Conservation (phyloP, 2,329 filamentous ascomycete species). For the Colletotrichum simmondsii region DNA sequence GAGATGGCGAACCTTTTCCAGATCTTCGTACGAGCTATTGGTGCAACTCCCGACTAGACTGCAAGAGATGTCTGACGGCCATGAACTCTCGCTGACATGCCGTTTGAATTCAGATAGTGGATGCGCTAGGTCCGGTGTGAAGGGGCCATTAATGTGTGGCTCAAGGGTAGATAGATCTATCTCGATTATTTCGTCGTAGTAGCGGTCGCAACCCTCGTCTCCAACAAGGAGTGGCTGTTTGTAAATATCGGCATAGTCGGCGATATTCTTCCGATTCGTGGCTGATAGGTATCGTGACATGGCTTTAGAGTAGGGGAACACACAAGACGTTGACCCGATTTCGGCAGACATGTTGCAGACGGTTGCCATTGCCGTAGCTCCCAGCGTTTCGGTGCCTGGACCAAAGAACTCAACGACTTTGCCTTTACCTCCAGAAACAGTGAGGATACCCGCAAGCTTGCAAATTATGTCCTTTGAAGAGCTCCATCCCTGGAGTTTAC, state of each 20-base stretch:
- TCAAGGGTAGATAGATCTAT: conserved; percentile 47
- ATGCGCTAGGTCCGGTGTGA: conserved; percentile 46
- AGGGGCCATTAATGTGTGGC: conserved; percentile 48
- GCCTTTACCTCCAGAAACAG: conserved; percentile 47
- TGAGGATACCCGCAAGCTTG: conserved; percentile 47
- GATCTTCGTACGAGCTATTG: conserved; percentile 49
- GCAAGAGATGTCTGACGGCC: conserved; percentile 43
- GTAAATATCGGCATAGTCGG: conserved; percentile 36
- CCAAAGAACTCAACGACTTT: conserved; percentile 50
- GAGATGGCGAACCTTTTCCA: conserved; percentile 43
- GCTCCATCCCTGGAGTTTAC: conserved; percentile 44
- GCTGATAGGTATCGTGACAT: conserved; percentile 46
- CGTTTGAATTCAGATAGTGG: conserved; percentile 44
- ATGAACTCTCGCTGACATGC: conserved; percentile 40
- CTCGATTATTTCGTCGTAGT: conserved; percentile 48
- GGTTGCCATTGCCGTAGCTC: conserved; percentile 49
- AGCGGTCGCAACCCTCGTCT: conserved; percentile 42
- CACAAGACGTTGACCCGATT: conserved; percentile 48
- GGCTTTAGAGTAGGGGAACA: conserved; percentile 47
- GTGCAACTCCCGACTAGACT: conserved; percentile 48
- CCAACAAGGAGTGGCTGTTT: conserved; percentile 40
- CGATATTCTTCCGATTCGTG: conserved; percentile 42
- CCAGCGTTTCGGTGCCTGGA: conserved; percentile 43
- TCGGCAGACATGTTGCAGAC: conserved; percentile 51
- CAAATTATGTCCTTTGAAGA: conserved; percentile 49